phyloP scores from a whole-genome alignment of 1,284 basidiomycete species.

The Amylostereum areolatum region DNA sequence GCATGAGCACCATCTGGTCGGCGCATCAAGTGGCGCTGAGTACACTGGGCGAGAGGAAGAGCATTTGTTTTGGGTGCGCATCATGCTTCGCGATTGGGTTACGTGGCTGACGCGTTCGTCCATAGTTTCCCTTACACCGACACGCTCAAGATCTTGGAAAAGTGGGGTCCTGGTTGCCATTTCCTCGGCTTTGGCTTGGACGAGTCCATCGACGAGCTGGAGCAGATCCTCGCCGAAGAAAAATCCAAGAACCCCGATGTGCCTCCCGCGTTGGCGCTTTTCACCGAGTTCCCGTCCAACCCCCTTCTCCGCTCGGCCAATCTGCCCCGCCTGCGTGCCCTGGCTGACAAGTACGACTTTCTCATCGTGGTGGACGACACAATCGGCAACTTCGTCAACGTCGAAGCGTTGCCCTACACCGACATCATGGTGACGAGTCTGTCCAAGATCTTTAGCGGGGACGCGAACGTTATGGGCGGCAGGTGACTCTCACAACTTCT shows the following conservation, averaged over 20 bases:
- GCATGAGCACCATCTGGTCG: constrained; percentile 93
- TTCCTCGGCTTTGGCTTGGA: constrained; percentile 85
- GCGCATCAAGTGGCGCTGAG: constrained; percentile 73
- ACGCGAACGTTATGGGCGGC: constrained; percentile 97
- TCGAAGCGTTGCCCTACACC: constrained; percentile 84
- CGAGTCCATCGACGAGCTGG: constrained; percentile 71
- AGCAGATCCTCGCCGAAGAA: constrained; percentile 53
- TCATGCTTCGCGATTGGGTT: neutral
- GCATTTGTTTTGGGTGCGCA: constrained; percentile 85
- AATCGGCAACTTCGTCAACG: constrained; percentile 94
- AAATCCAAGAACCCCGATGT: constrained; percentile 31
- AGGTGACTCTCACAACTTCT: constrained; percentile 46
- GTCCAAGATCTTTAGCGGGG: constrained; percentile 94
- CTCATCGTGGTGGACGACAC: constrained; percentile 93
- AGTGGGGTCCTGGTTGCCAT: constrained; percentile 95
- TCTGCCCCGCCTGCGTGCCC: constrained; percentile 67
- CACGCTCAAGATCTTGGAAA: constrained; percentile 93
- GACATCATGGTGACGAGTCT: constrained; percentile 94
- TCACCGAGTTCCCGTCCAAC: constrained; percentile 93
- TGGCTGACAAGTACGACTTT: constrained; percentile 90
- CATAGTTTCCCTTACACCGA: constrained; percentile 93
- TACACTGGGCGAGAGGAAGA: constrained; percentile 60
- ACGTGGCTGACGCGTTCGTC: neutral
- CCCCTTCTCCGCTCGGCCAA: constrained; percentile 85
- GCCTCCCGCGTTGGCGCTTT: constrained; percentile 58